Evolutionary conservation across 768 basidiomycete species (phyloP), one percentile per base, ranked within the genome.

Genomic region (Rhodosporidiobolus odoratus): DNA sequence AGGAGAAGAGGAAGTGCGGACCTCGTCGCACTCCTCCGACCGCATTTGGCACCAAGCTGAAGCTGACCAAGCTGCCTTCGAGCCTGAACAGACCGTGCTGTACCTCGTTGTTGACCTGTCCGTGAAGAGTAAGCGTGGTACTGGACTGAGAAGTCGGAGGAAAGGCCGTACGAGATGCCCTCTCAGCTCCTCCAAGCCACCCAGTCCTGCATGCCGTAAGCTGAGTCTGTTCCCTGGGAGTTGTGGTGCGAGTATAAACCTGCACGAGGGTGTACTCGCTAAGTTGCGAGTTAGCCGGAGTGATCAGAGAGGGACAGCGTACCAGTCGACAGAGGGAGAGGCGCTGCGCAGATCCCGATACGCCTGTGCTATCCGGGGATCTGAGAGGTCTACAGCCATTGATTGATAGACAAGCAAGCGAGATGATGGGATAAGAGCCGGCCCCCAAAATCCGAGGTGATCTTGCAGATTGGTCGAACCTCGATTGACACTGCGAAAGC

Each of bases 1-100:
- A 23, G 35, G 40, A 7, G n/a, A 16, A 6, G 23, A 30, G 12
- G 27, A 35, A 57, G 25, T 10, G n/a, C n/a, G n/a, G n/a, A 73
- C 72, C 72, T 34, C 72, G 62, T 35, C 60, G 65, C 32, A 73
- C 68, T 2, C 72, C 72, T 0, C 34, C 38, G 1, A 69, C 48
- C 6, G 1, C 34, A 9, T 63, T 17, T 10, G 72, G 68, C 13
- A 69, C 50, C 17, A 58, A 37, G 15, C 32, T 50, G 48, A 45
- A 69, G 7, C 62, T 30, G 7, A 69, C 13, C 1, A 66, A 2
- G 38, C 47, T 32, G 1, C 41, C 68, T 7, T 69, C 61, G 1
- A 53, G 21, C 21, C 48, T 53, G 17, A 69, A 2, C 1, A 73
- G 38, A 0, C 68, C 72, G 56, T 48, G 63, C 35, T 54, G 57